These are phyloP conservation scores for Rhodotorula babjevae DNA, from an alignment of 768 basidiomycete genomes.

Conservation along the genomic window DNA sequence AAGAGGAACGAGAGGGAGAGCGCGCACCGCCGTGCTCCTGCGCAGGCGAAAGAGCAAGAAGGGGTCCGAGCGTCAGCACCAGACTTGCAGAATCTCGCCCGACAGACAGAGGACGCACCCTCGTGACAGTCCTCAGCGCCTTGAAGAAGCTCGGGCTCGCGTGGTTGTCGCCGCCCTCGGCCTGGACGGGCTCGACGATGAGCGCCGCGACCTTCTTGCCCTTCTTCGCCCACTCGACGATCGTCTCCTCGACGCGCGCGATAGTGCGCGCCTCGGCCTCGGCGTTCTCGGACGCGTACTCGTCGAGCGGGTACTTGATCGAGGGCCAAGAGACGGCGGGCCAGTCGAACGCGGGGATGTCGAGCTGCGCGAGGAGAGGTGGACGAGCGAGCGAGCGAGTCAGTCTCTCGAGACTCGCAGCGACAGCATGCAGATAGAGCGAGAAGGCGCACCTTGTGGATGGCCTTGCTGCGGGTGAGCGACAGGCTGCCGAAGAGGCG, in stretches of 20 bases:
- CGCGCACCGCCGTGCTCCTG: conserved; percentile 4
- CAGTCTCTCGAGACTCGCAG: too few relatives aligned
- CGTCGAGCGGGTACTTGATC: conserved; percentile 50
- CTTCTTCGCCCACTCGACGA: conserved; percentile 42
- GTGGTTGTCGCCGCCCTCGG: conserved; percentile 50
- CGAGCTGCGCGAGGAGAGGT: conserved; percentile 44
- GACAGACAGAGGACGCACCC: conserved; percentile 41
- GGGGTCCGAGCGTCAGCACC: too few relatives aligned
- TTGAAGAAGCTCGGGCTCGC: conserved; percentile 50
- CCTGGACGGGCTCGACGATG: conserved; percentile 51
- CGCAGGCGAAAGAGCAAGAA: too few relatives aligned
- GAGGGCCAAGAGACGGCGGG: conserved; percentile 49
- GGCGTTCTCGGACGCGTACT: conserved; percentile 47
- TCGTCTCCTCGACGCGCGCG: conserved; percentile 41
- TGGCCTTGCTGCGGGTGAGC: conserved; percentile 50
- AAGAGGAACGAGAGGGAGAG: too few relatives aligned
- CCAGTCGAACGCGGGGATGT: conserved; percentile 52
- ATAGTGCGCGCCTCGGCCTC: conserved; percentile 47
- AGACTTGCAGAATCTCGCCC: too few relatives aligned
- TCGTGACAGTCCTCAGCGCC: conserved; percentile 46
- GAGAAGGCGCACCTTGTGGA: conserved; percentile 47
- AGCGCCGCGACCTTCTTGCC: conserved; percentile 50
- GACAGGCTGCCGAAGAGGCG: conserved; percentile 50
- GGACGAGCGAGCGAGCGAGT: too few relatives aligned
- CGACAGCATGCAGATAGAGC: too few relatives aligned